Base-by-base conservation (phyloP, 805 yeast species). In the Candida corydali region DNA sequence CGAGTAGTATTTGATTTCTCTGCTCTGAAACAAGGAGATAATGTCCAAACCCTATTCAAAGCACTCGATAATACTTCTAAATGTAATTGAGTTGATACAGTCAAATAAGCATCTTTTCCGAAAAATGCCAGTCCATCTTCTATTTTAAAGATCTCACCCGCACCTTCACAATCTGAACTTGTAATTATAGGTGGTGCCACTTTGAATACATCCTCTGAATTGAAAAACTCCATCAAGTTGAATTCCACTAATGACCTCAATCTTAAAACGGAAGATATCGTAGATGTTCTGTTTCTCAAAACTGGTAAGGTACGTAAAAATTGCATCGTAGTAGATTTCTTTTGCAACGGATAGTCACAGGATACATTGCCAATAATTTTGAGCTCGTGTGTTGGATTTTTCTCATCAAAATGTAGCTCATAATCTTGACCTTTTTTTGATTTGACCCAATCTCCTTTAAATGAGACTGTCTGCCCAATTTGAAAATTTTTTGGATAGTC, bases 151-250 rank as follows among this genome's bases (percentile, higher is more conserved):
- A 85, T 75, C 54, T 93, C 98, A 4, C 98, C 98, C 3, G 95
- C 97, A 12, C 98, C 98, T 62, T 93, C 99, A 55, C 98, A 91
- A 56, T 93, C 98, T 1, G 94, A 78, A 8, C 86, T 69, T 0
- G 98, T 93, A 16, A 91, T 62, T 9, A 91, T 49, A 6, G 99
- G 98, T 3, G 98, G 95, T 17, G 80, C 69, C 0, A 86, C 87
- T 61, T 86, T 89, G 10, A 70, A 60, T 46, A 86, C 87, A 10
- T 73, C 73, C 14, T 70, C 48, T 0, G 51, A 38, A 14, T 66
- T 61, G 55, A 86, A 86, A 47, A 76, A 86, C 3, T 63, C 63
- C 27, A 69, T 59, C 6, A 88, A 47, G 20, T 65, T 56, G 1
- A 62, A 45, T 46, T 86, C 87, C 1, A 85, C 65, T 31, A 63